Conservation (phyloP, 768 basidiomycete species). For the Amanita muscaria region DNA sequence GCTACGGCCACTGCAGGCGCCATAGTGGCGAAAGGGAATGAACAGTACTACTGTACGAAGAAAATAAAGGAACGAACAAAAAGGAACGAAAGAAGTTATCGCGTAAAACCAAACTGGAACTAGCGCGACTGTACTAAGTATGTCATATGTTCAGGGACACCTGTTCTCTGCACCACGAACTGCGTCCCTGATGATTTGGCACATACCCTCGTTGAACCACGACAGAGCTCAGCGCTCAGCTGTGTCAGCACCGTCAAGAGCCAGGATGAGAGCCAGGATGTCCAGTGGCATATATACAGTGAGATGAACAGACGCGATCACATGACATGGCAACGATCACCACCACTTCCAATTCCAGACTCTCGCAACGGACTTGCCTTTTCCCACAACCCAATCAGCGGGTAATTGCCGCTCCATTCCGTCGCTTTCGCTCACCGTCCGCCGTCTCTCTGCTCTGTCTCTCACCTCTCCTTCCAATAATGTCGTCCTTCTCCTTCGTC, state of each 20-base stretch:
- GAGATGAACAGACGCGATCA: too few species aligned
- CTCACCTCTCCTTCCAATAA: slow-evolving; percentile 23
- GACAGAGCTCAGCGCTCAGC: too few species aligned
- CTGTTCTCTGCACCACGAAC: neutral
- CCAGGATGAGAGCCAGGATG: too few species aligned
- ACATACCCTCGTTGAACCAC: too few species aligned
- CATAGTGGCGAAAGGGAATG: slow-evolving; percentile 17
- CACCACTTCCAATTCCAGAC: slow-evolving; percentile 2
- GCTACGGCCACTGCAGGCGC: slow-evolving; percentile 28
- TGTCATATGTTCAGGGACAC: slow-evolving; percentile 4
- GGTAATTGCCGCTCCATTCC: slow-evolving; percentile 11
- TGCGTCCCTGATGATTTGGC: too few species aligned
- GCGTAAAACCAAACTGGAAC: neutral
- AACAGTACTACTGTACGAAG: neutral
- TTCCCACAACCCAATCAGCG: neutral
- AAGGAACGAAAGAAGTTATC: slow-evolving; percentile 11
- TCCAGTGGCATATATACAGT: too few species aligned
- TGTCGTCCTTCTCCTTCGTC: slow-evolving; percentile 36
- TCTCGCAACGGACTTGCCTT: slow-evolving; percentile 8
- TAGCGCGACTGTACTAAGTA: neutral
- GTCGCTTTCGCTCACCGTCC: slow-evolving; percentile 49
- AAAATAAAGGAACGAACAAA: slow-evolving; percentile 12
- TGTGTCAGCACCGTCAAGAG: too few species aligned
- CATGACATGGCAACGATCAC: neutral
- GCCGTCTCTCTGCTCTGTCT: slow-evolving; percentile 23